Evolutionary conservation across 1,139 yeast species (phyloP).

Genomic region (Casaregolazyma suthepensis): DNA sequence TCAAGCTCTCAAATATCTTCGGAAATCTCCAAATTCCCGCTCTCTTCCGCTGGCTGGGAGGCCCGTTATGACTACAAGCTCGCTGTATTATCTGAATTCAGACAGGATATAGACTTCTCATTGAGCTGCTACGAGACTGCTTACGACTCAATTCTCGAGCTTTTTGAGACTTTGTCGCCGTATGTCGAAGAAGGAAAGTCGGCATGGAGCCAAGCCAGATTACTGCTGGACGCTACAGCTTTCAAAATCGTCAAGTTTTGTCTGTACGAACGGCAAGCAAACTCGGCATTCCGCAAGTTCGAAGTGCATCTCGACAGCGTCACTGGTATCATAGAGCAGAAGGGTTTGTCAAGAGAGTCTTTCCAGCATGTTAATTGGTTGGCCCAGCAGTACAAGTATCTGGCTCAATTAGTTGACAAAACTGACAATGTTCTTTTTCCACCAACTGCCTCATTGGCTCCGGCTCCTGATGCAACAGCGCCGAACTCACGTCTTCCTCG

Average conservation of each 20-base stretch:
- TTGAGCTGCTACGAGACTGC: slow-evolving; percentile 44
- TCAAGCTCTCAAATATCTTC: not conserved
- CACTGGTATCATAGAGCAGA: slow-evolving; percentile 28
- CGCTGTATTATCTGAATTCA: slow-evolving; percentile 43
- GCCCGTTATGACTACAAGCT: slow-evolving; percentile 45
- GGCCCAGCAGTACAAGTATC: slow-evolving; percentile 43
- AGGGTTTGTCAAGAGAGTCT: slow-evolving; percentile 23
- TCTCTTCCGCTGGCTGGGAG: slow-evolving; percentile 38
- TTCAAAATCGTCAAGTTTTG: slow-evolving; percentile 59
- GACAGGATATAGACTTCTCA: slow-evolving; percentile 42
- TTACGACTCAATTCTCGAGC: slow-evolving; percentile 42
- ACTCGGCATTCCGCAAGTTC: slow-evolving; percentile 58
- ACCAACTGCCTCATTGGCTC: slow-evolving; percentile 32
- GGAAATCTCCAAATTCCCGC: slow-evolving; percentile 13
- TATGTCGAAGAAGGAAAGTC: slow-evolving; percentile 10
- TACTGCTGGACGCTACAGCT: slow-evolving; percentile 53
- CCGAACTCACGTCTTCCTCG: slow-evolving; percentile 39
- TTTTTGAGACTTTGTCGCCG: slow-evolving; percentile 30
- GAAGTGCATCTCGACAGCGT: slow-evolving; percentile 52
- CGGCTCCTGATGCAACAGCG: slow-evolving; percentile 23
- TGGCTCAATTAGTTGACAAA: slow-evolving; percentile 48
- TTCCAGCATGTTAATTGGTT: slow-evolving; percentile 36
- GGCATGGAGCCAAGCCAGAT: slow-evolving; percentile 42
- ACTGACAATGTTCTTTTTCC: slow-evolving; percentile 43
- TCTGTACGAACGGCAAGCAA: slow-evolving; percentile 54